Evolutionary conservation across 2,329 filamentous ascomycete genomes (phyloP).

Genomic region (Furcasterigmium sp.): DNA sequence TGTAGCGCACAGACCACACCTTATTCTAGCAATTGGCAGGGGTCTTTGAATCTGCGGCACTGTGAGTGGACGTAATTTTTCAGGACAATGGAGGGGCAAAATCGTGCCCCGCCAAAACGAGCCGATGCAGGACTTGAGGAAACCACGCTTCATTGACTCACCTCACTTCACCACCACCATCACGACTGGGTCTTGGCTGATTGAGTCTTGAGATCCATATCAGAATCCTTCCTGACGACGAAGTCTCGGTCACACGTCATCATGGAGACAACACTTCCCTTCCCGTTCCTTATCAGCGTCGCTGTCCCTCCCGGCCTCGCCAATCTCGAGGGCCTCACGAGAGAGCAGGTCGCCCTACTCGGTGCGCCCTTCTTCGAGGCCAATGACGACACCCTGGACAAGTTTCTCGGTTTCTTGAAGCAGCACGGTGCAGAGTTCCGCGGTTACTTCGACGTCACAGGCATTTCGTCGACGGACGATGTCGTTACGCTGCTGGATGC

Average conservation of each 20-base stretch:
- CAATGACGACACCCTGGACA: constrained; percentile 39
- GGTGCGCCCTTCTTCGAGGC: constrained; percentile 55
- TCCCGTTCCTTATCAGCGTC: constrained; percentile 58
- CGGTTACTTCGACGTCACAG: constrained; percentile 73
- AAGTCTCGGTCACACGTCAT: constrained; percentile 10
- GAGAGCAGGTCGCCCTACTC: constrained; percentile 53
- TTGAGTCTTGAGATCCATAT: background rate
- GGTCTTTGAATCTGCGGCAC: constrained; percentile 7
- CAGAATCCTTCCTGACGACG: background rate
- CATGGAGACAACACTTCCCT: constrained; percentile 61
- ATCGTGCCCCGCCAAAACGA: constrained; percentile 15
- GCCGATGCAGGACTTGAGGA: constrained; percentile 19
- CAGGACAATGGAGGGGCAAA: constrained; percentile 15
- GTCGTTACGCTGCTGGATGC: constrained; percentile 77
- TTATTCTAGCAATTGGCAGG: constrained; percentile 17
- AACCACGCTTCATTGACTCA: constrained; percentile 3
- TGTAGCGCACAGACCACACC: constrained; percentile 27
- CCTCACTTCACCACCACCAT: background rate
- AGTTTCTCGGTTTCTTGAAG: constrained; percentile 41
- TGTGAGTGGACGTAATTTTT: constrained; percentile 10
- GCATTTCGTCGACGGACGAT: constrained; percentile 63
- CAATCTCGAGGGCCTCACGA: constrained; percentile 46
- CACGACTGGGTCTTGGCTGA: background rate
- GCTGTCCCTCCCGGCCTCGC: constrained; percentile 43
- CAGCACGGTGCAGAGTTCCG: constrained; percentile 46